These are phyloP conservation scores for Marsdenia floribunda DNA, from an alignment of 257 asterid genomes.

Conservation along the genomic window DNA sequence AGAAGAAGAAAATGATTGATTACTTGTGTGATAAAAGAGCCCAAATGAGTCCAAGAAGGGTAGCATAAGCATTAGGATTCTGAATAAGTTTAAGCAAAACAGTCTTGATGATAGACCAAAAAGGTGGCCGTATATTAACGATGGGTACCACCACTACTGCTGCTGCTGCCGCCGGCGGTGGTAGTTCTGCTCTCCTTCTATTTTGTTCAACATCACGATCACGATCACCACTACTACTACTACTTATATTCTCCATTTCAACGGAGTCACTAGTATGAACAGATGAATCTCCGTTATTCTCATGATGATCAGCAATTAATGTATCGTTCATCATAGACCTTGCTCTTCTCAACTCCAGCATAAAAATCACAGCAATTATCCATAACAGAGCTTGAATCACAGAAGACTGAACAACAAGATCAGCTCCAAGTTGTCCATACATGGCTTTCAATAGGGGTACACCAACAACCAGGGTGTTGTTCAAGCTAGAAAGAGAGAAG, in stretches of 20 bases:
- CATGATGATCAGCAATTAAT: too few relatives aligned
- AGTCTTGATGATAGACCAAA: slow-evolving; percentile 23
- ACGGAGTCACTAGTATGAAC: background rate
- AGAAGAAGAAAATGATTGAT: background rate
- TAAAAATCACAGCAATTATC: slow-evolving; percentile 18
- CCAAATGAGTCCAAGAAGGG: slow-evolving; percentile 48
- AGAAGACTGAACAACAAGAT: slow-evolving; percentile 58
- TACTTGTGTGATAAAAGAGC: slow-evolving; percentile 54
- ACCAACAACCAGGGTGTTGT: slow-evolving; percentile 64
- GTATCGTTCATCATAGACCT: background rate
- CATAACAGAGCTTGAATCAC: slow-evolving; percentile 28
- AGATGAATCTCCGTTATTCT: background rate
- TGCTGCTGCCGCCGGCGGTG: too few relatives aligned
- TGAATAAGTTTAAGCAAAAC: slow-evolving; percentile 41
- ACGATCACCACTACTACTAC: background rate
- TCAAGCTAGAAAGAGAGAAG: slow-evolving; percentile 49
- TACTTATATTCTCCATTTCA: slow-evolving; percentile 1
- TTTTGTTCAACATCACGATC: slow-evolving; percentile 1
- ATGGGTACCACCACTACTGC: background rate
- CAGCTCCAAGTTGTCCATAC: slow-evolving; percentile 55
- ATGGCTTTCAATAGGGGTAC: slow-evolving; percentile 62
- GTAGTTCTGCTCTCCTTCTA: background rate
- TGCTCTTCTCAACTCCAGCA: slow-evolving; percentile 22
- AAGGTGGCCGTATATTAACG: background rate
- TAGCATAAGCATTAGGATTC: slow-evolving; percentile 58